These are phyloP conservation scores for Solanum hybrid DNA, from an alignment of 305 asterid species.

Conservation along the genomic window DNA sequence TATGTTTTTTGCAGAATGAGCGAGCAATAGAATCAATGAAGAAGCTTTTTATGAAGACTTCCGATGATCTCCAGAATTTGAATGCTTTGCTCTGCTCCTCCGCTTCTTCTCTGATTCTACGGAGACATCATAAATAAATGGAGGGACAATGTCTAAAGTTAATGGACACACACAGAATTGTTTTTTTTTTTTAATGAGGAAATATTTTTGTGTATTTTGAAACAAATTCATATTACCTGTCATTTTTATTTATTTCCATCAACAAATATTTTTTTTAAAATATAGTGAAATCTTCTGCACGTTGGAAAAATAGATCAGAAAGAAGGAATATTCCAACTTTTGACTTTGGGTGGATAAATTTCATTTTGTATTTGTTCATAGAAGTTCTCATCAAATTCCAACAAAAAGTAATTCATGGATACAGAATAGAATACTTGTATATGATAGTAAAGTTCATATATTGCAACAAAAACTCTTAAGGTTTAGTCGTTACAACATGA, in stretches of 20 bases:
- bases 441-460: neutral
- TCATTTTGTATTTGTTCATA: neutral
- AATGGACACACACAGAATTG: neutral
- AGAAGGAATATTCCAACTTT: neutral
- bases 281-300: neutral
- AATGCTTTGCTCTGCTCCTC: slow-evolving; percentile 1
- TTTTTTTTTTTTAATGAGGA: no score
- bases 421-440: neutral
- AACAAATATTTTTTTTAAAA: neutral
- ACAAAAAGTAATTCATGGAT: neutral
- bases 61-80: neutral
- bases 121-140: slow-evolving; percentile 4
- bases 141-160: neutral
- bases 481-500: neutral
- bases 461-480: neutral
- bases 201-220: neutral
- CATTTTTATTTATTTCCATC: neutral
- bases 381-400: neutral
- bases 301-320: neutral
- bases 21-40: neutral
- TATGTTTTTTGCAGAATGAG: neutral
- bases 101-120: neutral
- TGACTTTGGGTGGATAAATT: neutral
- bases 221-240: neutral
- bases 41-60: slow-evolving; percentile 1